Evolutionary conservation across 1,139 yeast genomes (phyloP).

Genomic region (Saccharomyces hybrid): DNA sequence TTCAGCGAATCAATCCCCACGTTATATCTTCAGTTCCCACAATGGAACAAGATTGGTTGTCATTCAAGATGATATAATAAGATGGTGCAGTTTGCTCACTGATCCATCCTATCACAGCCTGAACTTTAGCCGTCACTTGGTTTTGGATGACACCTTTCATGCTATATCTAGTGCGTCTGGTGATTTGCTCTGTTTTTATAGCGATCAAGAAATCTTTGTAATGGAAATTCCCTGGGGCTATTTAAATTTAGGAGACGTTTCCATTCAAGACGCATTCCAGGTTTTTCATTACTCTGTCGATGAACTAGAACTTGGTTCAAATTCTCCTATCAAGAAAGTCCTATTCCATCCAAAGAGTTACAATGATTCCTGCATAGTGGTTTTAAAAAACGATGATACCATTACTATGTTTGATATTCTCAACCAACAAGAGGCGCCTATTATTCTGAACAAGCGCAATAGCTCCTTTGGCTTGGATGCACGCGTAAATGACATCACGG

Average conservation of each 20-base stretch:
- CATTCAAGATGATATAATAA: conserved; percentile 14
- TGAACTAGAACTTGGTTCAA: conserved; percentile 1
- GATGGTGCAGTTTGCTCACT: conserved; percentile 18
- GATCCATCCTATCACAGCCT: neutral
- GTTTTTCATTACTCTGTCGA: conserved; percentile 9
- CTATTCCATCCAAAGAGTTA: conserved; percentile 41
- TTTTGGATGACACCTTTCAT: conserved; percentile 13
- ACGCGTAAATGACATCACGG: conserved; percentile 22
- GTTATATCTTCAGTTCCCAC: conserved; percentile 14
- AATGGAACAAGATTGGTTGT: conserved; percentile 16
- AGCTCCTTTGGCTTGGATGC: conserved; percentile 27
- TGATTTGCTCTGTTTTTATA: conserved; percentile 36
- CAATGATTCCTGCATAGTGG: conserved; percentile 36
- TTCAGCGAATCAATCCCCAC: neutral
- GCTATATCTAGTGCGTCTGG: conserved; percentile 35
- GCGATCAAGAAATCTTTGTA: conserved; percentile 31
- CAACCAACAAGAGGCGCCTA: conserved; percentile 19
- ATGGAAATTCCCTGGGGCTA: conserved; percentile 28
- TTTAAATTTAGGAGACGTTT: conserved; percentile 8
- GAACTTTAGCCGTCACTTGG: neutral
- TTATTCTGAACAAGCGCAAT: conserved; percentile 17
- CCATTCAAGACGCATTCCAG: conserved; percentile 18
- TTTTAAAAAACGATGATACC: conserved; percentile 33
- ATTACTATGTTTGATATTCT: conserved; percentile 33
- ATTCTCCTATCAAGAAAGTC: conserved; percentile 22